These are phyloP conservation scores for Ceratocystis albifundus DNA, from an alignment of 2,329 filamentous ascomycete species.

Conservation along the genomic window DNA sequence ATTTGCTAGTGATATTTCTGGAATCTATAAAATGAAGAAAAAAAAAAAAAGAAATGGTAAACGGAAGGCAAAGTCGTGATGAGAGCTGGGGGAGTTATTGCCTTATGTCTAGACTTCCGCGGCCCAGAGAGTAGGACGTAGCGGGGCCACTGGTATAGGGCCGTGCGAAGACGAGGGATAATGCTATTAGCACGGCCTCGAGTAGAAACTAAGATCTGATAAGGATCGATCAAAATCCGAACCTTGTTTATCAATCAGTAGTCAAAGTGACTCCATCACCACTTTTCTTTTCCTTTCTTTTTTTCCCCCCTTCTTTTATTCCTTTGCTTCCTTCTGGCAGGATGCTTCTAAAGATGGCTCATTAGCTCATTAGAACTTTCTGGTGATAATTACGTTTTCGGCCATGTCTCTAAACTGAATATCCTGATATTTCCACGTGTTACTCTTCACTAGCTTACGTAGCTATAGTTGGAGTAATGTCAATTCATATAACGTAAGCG, in stretches of 20 bases:
- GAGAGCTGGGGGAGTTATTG: neutral
- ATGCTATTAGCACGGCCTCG: neutral
- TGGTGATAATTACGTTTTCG: too few species aligned
- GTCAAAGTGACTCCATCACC: neutral
- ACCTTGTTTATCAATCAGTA: slow-evolving; percentile 10
- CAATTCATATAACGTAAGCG: neutral
- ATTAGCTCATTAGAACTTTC: too few species aligned
- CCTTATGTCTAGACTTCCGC: neutral
- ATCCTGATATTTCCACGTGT: too few species aligned
- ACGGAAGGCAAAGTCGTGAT: neutral
- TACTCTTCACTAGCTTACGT: too few species aligned
- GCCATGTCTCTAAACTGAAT: too few species aligned
- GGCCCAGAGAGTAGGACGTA: neutral
- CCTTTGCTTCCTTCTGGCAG: neutral
- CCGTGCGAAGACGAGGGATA: neutral
- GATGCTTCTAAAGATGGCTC: neutral
- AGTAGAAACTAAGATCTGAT: neutral
- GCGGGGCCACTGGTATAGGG: slow-evolving; percentile 15
- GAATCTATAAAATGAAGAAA: neutral
- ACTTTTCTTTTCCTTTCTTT: too few species aligned
- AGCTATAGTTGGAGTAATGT: neutral
- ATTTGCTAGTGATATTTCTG: neutral
- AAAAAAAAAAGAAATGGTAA: neutral
- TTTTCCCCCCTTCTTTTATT: too few species aligned
- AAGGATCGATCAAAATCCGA: neutral